Conservation (phyloP, 106 monocot genomes). For the Dendrobium huoshanense region DNA sequence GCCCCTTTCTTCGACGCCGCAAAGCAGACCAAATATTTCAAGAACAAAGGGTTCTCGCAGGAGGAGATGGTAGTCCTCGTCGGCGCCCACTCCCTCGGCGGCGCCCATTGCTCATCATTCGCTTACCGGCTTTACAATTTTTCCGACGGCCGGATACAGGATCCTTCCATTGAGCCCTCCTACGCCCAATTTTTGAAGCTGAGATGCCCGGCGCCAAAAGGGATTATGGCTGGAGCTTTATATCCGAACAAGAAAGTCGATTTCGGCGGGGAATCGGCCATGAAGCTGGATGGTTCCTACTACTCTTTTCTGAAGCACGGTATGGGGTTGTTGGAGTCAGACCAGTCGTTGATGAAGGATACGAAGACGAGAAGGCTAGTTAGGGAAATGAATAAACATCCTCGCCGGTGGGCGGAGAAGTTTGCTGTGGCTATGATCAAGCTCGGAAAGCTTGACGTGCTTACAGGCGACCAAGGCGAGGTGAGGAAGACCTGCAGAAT, state of each 20-base stretch:
- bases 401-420: constrained; percentile 7
- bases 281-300: constrained; percentile 23
- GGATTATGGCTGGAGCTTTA: not conserved
- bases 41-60: constrained; percentile 20
- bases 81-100: constrained; percentile 53
- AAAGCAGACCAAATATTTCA: constrained; percentile 8
- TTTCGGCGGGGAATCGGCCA: not conserved
- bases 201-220: constrained; percentile 10
- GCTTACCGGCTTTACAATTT: constrained; percentile 20
- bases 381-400: not conserved
- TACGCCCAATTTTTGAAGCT: constrained; percentile 12
- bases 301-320: constrained; percentile 20
- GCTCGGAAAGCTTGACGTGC: constrained; percentile 29
- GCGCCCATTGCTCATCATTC: constrained; percentile 39
- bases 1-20: constrained; percentile 8
- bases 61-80: constrained; percentile 39
- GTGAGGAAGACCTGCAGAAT: constrained; percentile 30
- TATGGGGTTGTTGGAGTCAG: constrained; percentile 29
- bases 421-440: constrained; percentile 35
- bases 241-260: not conserved
- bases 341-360: constrained; percentile 25
- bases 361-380: constrained; percentile 15
- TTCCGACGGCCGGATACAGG: not conserved
- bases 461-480: constrained; percentile 27
- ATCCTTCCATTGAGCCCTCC: constrained; percentile 8